These are phyloP conservation scores for Thelephora aurantiotincta DNA, from an alignment of 768 basidiomycete species.

Conservation along the genomic window DNA sequence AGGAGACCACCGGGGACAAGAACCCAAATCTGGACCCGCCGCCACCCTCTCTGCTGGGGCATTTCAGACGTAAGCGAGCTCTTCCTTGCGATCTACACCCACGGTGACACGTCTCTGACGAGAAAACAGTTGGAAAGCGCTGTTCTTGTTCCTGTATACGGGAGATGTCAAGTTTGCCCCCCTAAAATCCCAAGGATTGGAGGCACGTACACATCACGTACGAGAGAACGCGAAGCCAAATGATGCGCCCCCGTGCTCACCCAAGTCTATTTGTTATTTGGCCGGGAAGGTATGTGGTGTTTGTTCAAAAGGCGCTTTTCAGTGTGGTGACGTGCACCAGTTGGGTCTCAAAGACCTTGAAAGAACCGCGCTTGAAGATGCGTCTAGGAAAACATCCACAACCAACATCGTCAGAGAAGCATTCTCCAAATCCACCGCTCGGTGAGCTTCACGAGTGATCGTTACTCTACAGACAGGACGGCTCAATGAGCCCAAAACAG, in stretches of 20 bases:
- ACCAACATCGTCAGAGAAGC: background rate
- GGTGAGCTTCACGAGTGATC: too few species aligned
- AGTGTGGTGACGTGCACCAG: constrained; percentile 44
- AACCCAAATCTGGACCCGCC: background rate
- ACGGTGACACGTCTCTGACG: background rate
- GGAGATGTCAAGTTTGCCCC: background rate
- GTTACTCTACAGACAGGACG: too few species aligned
- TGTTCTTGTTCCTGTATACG: background rate
- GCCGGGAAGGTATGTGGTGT: too few species aligned
- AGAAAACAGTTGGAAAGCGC: background rate
- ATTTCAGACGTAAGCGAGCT: background rate
- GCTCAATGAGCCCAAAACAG: too few species aligned
- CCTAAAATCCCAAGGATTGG: background rate
- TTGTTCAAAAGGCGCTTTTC: constrained; percentile 10
- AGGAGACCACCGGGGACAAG: background rate
- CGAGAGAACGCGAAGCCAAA: background rate
- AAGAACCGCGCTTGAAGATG: constrained; percentile 3
- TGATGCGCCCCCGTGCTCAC: background rate
- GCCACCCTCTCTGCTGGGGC: background rate
- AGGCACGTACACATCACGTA: background rate
- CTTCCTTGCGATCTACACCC: background rate
- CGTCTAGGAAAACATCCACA: constrained; percentile 3
- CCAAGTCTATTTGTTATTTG: background rate
- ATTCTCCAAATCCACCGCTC: too few species aligned
- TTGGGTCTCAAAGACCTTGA: background rate